Evolutionary conservation across 2,329 filamentous ascomycete species (phyloP), one percentile per base, ranked within the genome.

Genomic region (Arthroderma sp.): DNA sequence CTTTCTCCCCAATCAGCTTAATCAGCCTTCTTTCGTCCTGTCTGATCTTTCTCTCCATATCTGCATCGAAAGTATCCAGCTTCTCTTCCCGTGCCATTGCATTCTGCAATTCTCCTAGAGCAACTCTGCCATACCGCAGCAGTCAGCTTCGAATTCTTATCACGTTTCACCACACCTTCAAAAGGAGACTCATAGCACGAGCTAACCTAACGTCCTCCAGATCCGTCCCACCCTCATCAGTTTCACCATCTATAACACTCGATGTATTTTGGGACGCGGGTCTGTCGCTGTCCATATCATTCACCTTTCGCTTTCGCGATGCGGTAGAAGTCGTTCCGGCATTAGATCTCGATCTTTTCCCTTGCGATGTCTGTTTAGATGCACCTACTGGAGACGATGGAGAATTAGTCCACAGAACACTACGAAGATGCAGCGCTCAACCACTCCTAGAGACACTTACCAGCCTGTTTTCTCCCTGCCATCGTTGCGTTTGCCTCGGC

Each of bases 51-150:
- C 46, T 47, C 37, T 53, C 50, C 34, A 54, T 49, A 10, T 41
- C 46, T 9, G 47, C 50, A 8, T 43, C 46, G 32, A 49, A 52
- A 29, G 43, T 45, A 42, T 52, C 50, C 29, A 45, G 52, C 37
- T 47, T 52, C 34, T 50, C 45, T 32, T 42, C 43, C 11, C 45
- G 45, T 29, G 44, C 41, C 40, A 53, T 49, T 6, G 44, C 46
- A 6, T 36, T 30, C 36, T 53, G 49, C 39, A 53, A 40, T 6
- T 47, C 48, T 31, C 41, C 47, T 40, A 53, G 38, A 9, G 50
- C 49, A 6, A 43, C 33, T 15, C 50, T 52, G 42, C 8, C 29
- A 41, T 41, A 6, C 28, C 27, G 34, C 28, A 10, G 10, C 1
- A 6, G 29, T 30, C 15, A 8, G 15, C 10, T 15, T 27, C 22